phyloP scores from a whole-genome alignment of 1,284 basidiomycete species.

The Xerocomus cyaneibrunnescens region DNA sequence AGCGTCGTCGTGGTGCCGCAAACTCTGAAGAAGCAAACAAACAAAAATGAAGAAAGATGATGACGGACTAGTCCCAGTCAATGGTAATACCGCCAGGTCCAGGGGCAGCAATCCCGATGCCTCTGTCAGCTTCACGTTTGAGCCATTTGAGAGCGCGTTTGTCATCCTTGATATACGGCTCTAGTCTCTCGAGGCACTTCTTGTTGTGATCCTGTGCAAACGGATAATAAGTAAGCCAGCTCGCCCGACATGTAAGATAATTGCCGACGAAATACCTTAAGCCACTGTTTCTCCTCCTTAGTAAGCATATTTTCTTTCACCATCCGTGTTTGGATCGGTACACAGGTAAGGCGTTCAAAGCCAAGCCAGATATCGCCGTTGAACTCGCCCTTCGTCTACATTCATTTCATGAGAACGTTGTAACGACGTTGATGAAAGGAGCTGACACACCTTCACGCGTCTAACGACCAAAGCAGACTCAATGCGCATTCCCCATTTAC shows the following conservation, averaged over 20 bases:
- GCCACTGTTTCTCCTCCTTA: slow-evolving; percentile 85
- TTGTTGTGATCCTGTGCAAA: slow-evolving; percentile 75
- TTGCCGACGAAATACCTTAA: slow-evolving; percentile 58
- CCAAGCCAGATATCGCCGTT: slow-evolving; percentile 77
- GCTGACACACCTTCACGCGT: slow-evolving; percentile 57
- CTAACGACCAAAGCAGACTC: slow-evolving; percentile 80
- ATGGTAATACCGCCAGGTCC: slow-evolving; percentile 67
- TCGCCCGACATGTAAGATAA: not conserved
- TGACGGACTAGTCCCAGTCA: slow-evolving; percentile 62
- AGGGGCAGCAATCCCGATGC: slow-evolving; percentile 60
- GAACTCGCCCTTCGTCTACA: slow-evolving; percentile 68
- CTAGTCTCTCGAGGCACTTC: slow-evolving; percentile 67
- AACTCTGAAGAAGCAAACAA: slow-evolving; percentile 1
- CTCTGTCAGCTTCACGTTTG: slow-evolving; percentile 68
- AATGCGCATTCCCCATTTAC: slow-evolving; percentile 86
- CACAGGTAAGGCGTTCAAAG: slow-evolving; percentile 87
- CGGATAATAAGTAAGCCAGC: slow-evolving; percentile 4
- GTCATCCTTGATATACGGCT: slow-evolving; percentile 75
- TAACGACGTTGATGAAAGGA: slow-evolving; percentile 5
- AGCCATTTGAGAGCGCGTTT: slow-evolving; percentile 82
- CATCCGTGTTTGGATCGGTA: slow-evolving; percentile 92
- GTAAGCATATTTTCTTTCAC: slow-evolving; percentile 83
- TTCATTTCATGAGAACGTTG: slow-evolving; percentile 9
- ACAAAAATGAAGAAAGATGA: not conserved
- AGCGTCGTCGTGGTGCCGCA: not conserved